Conservation (phyloP, 495 filamentous ascomycete species). For the Xylaria cubensis region DNA sequence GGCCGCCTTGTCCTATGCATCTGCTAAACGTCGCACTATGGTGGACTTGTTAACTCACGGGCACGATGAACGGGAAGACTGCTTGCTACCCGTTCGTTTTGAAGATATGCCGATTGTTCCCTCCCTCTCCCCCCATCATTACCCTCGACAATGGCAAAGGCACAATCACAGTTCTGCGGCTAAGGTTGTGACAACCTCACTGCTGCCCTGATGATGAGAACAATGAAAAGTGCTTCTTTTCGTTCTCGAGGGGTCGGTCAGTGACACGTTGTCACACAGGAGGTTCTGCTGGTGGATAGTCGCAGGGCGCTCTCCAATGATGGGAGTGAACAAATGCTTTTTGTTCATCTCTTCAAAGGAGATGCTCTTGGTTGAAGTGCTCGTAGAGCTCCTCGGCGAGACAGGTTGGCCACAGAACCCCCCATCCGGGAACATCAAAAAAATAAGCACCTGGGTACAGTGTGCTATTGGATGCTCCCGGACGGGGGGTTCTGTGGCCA, state of each 20-base stretch:
- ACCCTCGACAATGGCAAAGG: no score
- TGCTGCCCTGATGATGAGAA: neutral
- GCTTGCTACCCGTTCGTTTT: constrained; percentile 17
- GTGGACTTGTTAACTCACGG: neutral
- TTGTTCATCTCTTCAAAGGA: no score
- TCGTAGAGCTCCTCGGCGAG: neutral
- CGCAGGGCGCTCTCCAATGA: constrained; percentile 20
- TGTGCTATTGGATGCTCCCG: neutral
- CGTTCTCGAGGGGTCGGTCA: neutral
- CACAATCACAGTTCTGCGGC: no score
- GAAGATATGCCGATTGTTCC: neutral
- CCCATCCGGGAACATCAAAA: neutral
- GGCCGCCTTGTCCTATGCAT: neutral
- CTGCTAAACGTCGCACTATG: constrained; percentile 9
- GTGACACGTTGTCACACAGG: neutral
- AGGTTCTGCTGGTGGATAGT: constrained; percentile 31
- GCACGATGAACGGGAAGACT: neutral
- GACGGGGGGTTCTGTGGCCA: neutral
- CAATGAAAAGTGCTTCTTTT: neutral
- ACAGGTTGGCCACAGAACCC: neutral
- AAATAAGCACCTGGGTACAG: neutral
- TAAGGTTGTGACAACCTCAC: no score
- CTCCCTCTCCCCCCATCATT: no score
- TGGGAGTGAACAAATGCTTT: no score
- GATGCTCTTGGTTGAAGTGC: neutral